Evolutionary conservation across 2,329 filamentous ascomycete species (phyloP).

Genomic region (Aspergillus pseudoglaucus): DNA sequence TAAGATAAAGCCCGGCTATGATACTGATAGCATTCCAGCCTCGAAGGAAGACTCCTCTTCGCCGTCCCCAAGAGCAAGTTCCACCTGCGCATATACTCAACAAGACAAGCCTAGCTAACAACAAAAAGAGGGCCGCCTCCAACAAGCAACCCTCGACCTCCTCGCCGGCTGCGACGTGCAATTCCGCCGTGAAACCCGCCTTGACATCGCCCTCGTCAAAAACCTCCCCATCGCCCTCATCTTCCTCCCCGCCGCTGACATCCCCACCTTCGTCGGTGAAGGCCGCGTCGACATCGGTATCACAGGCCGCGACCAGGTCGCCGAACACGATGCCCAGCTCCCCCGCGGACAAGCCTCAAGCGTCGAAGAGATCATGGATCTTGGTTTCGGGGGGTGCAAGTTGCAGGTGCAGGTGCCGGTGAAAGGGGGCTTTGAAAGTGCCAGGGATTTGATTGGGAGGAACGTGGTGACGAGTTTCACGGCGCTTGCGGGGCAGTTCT

Average conservation of each 20-base stretch:
- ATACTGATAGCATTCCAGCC: conserved; percentile 48
- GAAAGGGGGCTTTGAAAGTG: conserved; percentile 64
- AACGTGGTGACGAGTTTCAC: conserved; percentile 96
- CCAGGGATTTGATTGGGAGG: conserved; percentile 77
- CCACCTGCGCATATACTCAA: background rate
- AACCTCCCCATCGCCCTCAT: conserved; percentile 92
- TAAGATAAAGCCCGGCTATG: conserved; percentile 1
- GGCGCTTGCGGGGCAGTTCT: conserved; percentile 74
- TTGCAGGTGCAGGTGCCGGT: conserved; percentile 95
- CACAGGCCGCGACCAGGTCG: conserved; percentile 86
- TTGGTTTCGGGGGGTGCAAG: conserved; percentile 85
- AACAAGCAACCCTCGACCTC: conserved; percentile 80
- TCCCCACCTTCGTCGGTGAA: conserved; percentile 94
- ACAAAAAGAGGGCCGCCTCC: conserved; percentile 76
- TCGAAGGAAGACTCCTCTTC: conserved; percentile 89
- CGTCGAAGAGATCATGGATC: conserved; percentile 81
- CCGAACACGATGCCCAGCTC: conserved; percentile 68
- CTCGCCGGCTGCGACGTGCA: conserved; percentile 92
- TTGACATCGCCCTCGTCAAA: conserved; percentile 96
- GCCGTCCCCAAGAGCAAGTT: conserved; percentile 95
- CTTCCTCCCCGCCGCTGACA: conserved; percentile 94
- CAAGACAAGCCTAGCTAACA: conserved; percentile 4
- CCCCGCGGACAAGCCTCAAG: conserved; percentile 40
- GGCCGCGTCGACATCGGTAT: conserved; percentile 91
- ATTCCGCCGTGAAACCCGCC: conserved; percentile 87